These are phyloP conservation scores for Fusarium sp. DNA, from an alignment of 2,329 filamentous ascomycete genomes.

Conservation along the genomic window DNA sequence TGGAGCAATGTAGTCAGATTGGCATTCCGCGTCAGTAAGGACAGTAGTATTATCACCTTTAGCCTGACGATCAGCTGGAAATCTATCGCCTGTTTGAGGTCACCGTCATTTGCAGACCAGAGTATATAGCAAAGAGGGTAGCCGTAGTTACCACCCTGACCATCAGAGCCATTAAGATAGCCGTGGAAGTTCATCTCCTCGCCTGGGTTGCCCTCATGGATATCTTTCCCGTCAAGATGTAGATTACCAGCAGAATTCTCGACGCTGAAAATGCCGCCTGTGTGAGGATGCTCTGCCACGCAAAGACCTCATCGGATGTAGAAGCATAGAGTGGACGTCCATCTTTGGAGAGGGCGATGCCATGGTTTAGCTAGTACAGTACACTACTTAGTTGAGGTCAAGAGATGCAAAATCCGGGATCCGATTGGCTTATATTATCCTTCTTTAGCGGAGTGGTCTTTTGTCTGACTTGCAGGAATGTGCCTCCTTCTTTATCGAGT, in stretches of 20 bases:
- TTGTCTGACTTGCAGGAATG: slow-evolving; percentile 53
- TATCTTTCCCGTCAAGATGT: slow-evolving; percentile 65
- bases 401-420: neutral
- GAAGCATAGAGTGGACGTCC: slow-evolving; percentile 68
- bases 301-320: slow-evolving; percentile 66
- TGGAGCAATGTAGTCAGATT: slow-evolving; percentile 58
- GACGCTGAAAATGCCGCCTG: slow-evolving; percentile 61
- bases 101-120: slow-evolving; percentile 63
- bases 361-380: slow-evolving; percentile 62
- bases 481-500: slow-evolving; percentile 56
- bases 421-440: slow-evolving; percentile 46
- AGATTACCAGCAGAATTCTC: slow-evolving; percentile 79
- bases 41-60: slow-evolving; percentile 43
- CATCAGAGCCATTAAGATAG: slow-evolving; percentile 56
- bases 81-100: slow-evolving; percentile 62
- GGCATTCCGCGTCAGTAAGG: slow-evolving; percentile 59
- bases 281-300: slow-evolving; percentile 70
- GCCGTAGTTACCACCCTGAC: slow-evolving; percentile 69
- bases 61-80: slow-evolving; percentile 50
- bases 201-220: slow-evolving; percentile 75
- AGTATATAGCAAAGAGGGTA: slow-evolving; percentile 77
- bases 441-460: slow-evolving; percentile 53
- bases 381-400: slow-evolving; percentile 4
- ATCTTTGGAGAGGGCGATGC: slow-evolving; percentile 64
- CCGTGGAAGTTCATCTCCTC: slow-evolving; percentile 81